Base-by-base conservation (phyloP, 306 rosid genomes). In the Rosa rugosa region DNA sequence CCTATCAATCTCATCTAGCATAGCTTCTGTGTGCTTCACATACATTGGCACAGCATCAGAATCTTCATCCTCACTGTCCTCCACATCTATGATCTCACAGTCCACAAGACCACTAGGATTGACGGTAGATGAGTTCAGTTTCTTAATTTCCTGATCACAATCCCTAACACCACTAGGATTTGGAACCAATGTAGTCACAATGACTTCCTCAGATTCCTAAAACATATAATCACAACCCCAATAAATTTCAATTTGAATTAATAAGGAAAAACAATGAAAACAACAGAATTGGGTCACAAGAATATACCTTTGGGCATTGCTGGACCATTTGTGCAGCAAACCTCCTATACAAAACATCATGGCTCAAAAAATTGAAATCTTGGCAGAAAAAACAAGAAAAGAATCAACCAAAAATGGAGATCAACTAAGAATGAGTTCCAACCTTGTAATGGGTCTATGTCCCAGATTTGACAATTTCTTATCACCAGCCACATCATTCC, bases 21-120 rank as follows among this genome's bases (percentile, higher is more conserved):
- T 82, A n/a, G 90, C 89, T 81, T 89, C 88, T 13, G 92, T 89
- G 75, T 86, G 90, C 47, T 84, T 87, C 71, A 89, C 92, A 73
- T 82, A 89, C 90, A 89, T 89, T 40, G 92, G 90, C 60, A 82
- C 87, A 8, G 81, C 59, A 22, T 82, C 86, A 11, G 73, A 47
- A 11, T 71, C 79, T 10, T 38, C 79, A 31, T 76, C 77, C 79
- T 74, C 75, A 6, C 59, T 31, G 64, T 80, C 88, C 42, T 82
- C 92, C 34, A 79, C 87, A 73, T 82, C 92, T 63, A 57, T 44
- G 51, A 82, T 82, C 67, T 73, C 67, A 51, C 76, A 79, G 69
- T 84, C 86, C 80, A 57, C 80, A 7, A 78, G 64, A 45, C 67
- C 86, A 34, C 73, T 86, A 60, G 80, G 70, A 71, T 77, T 60